Evolutionary conservation across 2,329 filamentous ascomycete genomes (phyloP), one percentile per base, ranked within the genome.

Genomic region (Westerdykella ornata): DNA sequence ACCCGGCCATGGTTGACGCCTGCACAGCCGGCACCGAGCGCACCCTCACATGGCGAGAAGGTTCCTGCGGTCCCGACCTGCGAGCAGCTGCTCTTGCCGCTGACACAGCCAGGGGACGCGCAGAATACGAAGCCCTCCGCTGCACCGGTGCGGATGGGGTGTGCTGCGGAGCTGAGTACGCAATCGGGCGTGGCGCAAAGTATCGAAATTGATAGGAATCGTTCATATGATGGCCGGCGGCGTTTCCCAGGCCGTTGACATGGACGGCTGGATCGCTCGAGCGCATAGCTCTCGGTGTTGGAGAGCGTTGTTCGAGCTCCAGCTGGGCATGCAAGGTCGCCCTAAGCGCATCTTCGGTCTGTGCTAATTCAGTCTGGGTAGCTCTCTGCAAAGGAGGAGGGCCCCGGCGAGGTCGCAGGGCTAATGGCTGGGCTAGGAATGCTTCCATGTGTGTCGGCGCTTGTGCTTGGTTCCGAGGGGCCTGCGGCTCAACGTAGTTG

Each of bases 151-250:
- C 8, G 12, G 22, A 11, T 11, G 22, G 12, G 22, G 22, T 11
- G 12, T 2, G 22, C 3, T 11, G 22, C 8, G 4, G 22, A 26
- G 22, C 22, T 4, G 22, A 7, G 22, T 26, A 26, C 22, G 8
- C 8, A 26, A 9, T 26, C 22, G 8, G 22, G 22, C 8, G 22
- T 11, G 3, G 22, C 22, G 50, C 32, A 56, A 47, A 3, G 57
- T 39, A 38, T n/a, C 35, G 38, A 19, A 33, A 17, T 13, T 38
- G 48, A 42, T 65, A 67, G 4, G 60, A 60, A 9, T 82, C 77
- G 43, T 80, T 80, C 72, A 80, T 73, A 53, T 80, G 77, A 52
- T 82, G 77, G 12, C 68, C 71, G 1, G 70, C 68, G 11, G 72
- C 67, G 45, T 80, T 80, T 16, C 73, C 73, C 7, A 75, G 47